Percentiles rank a stretch among this genome's conserved stretches.
phyloP scores from a whole-genome alignment of 768 basidiomycete species.

The Hericium rajendrae region DNA sequence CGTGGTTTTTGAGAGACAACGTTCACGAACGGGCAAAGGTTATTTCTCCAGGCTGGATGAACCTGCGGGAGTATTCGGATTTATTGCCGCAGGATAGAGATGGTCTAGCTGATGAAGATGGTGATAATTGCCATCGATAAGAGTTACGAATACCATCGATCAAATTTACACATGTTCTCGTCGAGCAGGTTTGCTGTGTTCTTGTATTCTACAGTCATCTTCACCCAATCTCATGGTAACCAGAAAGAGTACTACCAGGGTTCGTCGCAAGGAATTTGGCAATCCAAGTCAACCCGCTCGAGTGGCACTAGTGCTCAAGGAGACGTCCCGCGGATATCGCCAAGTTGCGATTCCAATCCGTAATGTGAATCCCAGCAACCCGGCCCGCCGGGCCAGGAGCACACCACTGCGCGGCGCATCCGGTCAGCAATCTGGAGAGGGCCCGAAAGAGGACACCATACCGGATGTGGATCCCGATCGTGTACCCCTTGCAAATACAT shows the following conservation, averaged over 20 bases:
- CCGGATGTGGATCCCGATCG: not conserved
- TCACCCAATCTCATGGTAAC: not conserved
- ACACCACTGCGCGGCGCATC: too few relatives aligned
- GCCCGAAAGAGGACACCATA: not conserved
- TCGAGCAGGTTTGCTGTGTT: not conserved
- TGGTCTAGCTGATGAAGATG: not conserved
- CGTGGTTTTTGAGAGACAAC: not conserved
- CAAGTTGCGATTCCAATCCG: too few relatives aligned
- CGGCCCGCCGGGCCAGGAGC: too few relatives aligned
- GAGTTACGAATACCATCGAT: not conserved
- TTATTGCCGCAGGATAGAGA: not conserved
- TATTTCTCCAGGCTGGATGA: not conserved
- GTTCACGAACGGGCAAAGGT: not conserved
- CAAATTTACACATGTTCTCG: not conserved
- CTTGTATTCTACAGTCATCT: not conserved
- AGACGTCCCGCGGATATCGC: too few relatives aligned
- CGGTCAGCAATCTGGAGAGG: not conserved
- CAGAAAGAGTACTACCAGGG: not conserved
- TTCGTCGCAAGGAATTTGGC: too few relatives aligned
- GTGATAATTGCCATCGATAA: too few relatives aligned
- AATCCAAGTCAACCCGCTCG: too few relatives aligned
- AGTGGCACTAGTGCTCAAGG: too few relatives aligned
- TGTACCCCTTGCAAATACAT: not conserved
- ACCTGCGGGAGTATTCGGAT: not conserved
- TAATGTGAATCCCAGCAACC: too few relatives aligned